Base-by-base conservation (phyloP, 306 rosid species). In the Prosopis cineraria region DNA sequence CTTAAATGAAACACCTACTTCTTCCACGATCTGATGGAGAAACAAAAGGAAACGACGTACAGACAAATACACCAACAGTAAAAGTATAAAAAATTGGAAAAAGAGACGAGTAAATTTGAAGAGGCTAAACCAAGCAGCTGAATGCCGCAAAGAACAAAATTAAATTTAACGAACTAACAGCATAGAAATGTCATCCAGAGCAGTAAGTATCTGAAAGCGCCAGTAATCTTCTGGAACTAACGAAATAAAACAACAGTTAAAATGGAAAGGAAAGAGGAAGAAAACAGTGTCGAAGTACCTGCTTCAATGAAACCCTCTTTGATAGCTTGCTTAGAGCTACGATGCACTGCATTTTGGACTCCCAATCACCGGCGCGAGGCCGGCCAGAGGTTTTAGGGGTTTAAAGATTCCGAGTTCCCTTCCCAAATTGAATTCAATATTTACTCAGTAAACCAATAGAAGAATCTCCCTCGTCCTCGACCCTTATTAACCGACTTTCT, bases 321-420 rank as follows among this genome's bases (percentile, higher is more conserved):
- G 72, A 69, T 22, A 94, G 75, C 76, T 83, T 87, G 80, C 89
- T 87, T 7, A 82, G 31, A 67, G 72, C 72, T 10, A 24, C 33
- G 50, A 81, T 66, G 69, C 84, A 29, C 85, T 79, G 87, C 96
- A 94, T 93, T 85, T 84, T 65, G 73, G 7, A 29, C 39, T n/a
- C 30, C 13, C 62, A 10, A 72, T 52, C 16, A 9, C 19, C 60
- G 30, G 63, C 13, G 41, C 50, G 17, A 12, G 4, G 17, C 52
- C 34, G 59, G 24, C 56, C 34, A 56, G 62, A 68, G 82, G 84
- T 75, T 82, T 84, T 31, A 16, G 60, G 84, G 86, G 84, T 82
- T 78, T 81, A 70, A 55, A 77, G 74, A 45, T 17, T 65, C 37
- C 45, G 2, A 9, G 58, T n/a, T 72, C 39, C 39, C 56, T n/a